Conservation (phyloP, 257 asterid genomes). For the Nicotiana noctiflora region DNA sequence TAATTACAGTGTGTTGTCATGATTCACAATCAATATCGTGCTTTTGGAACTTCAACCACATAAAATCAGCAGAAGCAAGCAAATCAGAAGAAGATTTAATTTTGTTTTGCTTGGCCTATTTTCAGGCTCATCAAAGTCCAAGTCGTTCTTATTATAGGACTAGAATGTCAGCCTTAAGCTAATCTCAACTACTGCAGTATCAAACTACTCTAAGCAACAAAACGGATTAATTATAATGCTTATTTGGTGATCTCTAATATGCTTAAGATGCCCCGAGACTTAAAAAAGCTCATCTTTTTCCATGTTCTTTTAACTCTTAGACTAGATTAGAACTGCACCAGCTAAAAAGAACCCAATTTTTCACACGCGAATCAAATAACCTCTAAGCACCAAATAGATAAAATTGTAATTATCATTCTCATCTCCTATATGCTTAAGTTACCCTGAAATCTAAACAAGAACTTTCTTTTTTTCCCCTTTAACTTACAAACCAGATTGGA, state of each 20-base stretch:
- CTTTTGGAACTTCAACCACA: background rate
- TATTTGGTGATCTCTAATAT: background rate
- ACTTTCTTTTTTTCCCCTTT: no score
- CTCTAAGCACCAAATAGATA: background rate
- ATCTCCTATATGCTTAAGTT: no score
- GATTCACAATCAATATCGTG: background rate
- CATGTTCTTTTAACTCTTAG: background rate
- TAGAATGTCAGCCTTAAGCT: background rate
- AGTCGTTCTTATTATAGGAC: background rate
- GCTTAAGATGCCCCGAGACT: background rate
- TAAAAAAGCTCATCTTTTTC: background rate
- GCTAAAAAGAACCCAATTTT: background rate
- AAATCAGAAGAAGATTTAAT: background rate
- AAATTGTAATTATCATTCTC: no score
- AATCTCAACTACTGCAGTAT: background rate
- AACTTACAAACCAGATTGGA: no score
- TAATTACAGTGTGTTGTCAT: background rate
- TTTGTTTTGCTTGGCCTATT: background rate
- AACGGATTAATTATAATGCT: background rate
- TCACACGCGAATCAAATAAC: background rate
- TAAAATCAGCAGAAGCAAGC: background rate
- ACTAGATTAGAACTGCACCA: background rate
- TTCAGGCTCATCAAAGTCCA: background rate
- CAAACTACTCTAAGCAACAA: background rate
- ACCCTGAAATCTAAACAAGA: no score